phyloP scores from a whole-genome alignment of 1,284 basidiomycete genomes.

The Trichosporon asahii region DNA sequence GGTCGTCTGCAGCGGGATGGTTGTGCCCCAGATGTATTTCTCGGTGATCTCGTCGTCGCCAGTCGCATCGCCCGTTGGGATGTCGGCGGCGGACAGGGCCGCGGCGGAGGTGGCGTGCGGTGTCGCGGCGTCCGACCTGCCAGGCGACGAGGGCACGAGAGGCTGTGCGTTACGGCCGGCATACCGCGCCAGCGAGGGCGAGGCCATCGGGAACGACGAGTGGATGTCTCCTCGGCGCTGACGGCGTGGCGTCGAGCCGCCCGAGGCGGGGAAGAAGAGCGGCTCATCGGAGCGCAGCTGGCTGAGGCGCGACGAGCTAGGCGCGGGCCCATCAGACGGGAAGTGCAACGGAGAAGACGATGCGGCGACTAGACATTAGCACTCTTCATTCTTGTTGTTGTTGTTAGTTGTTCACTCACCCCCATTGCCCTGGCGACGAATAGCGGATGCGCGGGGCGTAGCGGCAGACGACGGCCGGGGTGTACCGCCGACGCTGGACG shows the following conservation, averaged over 20 bases:
- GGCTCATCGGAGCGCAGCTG: slow-evolving; percentile 37
- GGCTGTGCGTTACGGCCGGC: slow-evolving; percentile 18
- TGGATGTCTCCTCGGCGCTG: slow-evolving; percentile 79
- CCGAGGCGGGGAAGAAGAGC: slow-evolving; percentile 53
- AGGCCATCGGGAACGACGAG: slow-evolving; percentile 66
- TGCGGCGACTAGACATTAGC: slow-evolving; percentile 52
- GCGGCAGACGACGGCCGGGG: slow-evolving; percentile 36
- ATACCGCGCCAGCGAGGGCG: slow-evolving; percentile 52
- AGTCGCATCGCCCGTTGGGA: slow-evolving; percentile 13
- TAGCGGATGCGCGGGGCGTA: slow-evolving; percentile 31
- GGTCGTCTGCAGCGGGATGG: slow-evolving; percentile 81
- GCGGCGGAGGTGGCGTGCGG: slow-evolving; percentile 63
- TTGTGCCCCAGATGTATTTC: slow-evolving; percentile 95
- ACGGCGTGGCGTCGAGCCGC: slow-evolving; percentile 60
- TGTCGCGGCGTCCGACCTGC: slow-evolving; percentile 50
- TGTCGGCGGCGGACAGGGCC: slow-evolving; percentile 33
- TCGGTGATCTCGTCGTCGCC: slow-evolving; percentile 57
- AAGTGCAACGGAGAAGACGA: slow-evolving; percentile 64
- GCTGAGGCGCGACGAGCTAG: slow-evolving; percentile 17
- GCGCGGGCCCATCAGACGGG: slow-evolving; percentile 59
- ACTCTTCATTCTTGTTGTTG: not conserved
- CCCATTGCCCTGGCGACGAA: not conserved
- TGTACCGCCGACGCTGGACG: slow-evolving; percentile 40
- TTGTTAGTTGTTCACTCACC: not conserved
- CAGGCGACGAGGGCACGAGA: slow-evolving; percentile 11